Evolutionary conservation across 176 grass and related monocot species (phyloP).

Genomic region (Saccharum officinarum): DNA sequence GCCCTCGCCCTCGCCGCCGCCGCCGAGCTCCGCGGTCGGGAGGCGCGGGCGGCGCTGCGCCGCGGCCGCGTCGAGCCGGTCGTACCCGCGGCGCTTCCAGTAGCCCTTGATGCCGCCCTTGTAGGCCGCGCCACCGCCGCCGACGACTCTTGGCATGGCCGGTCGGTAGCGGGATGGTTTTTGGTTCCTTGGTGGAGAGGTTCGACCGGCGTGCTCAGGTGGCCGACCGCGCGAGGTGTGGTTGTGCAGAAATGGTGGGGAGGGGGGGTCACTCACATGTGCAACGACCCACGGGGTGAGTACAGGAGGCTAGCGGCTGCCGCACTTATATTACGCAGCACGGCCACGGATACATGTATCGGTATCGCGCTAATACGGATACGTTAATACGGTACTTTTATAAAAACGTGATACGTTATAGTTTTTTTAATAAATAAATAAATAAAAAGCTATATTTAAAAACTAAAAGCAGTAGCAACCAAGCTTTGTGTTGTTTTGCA

Average conservation of each 20-base stretch:
- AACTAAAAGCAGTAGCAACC: no score
- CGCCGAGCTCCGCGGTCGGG: conserved; percentile 44
- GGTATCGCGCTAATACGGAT: no score
- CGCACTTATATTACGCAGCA: background rate
- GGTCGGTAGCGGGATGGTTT: conserved; percentile 1
- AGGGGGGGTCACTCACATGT: no score
- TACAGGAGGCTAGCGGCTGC: background rate
- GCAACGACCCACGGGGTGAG: no score
- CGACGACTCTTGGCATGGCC: conserved; percentile 13
- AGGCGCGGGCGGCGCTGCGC: conserved; percentile 45
- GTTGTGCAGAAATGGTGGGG: background rate
- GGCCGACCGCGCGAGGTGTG: background rate
- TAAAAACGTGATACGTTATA: no score
- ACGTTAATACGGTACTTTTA: no score
- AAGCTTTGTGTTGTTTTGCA: no score
- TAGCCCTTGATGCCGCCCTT: conserved; percentile 79
- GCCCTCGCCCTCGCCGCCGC: background rate
- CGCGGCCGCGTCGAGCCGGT: conserved; percentile 40
- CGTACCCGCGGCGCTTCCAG: conserved; percentile 71
- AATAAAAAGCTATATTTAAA: no score
- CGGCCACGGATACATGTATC: no score
- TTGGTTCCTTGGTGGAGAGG: background rate
- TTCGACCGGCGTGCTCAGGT: background rate
- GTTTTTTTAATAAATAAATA: no score
- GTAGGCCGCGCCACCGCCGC: conserved; percentile 1